These are phyloP conservation scores for Protomyces arabidopsidicola DNA, from an alignment of 1,139 yeast genomes.

Conservation along the genomic window DNA sequence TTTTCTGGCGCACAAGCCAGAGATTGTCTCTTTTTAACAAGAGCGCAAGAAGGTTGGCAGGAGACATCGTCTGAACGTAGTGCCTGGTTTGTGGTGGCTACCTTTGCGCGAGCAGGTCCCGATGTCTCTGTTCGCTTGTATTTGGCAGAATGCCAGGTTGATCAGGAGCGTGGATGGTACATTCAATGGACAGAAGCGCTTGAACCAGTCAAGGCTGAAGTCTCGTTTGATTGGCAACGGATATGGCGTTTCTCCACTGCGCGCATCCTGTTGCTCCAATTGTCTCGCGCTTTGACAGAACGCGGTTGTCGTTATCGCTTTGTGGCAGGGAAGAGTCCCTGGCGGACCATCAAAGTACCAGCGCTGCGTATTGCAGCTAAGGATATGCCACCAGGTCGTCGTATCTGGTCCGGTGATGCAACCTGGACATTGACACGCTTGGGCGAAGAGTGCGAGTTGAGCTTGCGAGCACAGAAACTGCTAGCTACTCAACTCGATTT, in stretches of 20 bases:
- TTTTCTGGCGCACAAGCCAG: constrained; percentile 4
- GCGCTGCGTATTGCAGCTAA: constrained; percentile 9
- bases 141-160: background rate
- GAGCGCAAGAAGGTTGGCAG: constrained; percentile 25
- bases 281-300: constrained; percentile 24
- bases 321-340: background rate
- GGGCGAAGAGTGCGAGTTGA: background rate
- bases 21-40: constrained; percentile 18
- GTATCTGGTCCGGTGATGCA: constrained; percentile 1
- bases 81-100: constrained; percentile 24
- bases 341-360: constrained; percentile 6
- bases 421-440: background rate
- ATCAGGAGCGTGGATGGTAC: background rate
- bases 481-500: background rate
- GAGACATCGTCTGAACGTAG: constrained; percentile 4
- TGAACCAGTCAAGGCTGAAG: background rate
- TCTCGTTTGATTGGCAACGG: constrained; percentile 2
- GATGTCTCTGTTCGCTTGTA: constrained; percentile 1
- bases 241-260: constrained; percentile 23
- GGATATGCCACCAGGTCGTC: background rate
- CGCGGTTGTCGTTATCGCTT: constrained; percentile 15
- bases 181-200: background rate
- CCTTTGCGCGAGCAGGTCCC: background rate
- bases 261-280: constrained; percentile 20
- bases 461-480: background rate